Evolutionary conservation across 768 basidiomycete genomes (phyloP), one percentile per base, ranked within the genome.

Genomic region (Hygrocybe coccinea): DNA sequence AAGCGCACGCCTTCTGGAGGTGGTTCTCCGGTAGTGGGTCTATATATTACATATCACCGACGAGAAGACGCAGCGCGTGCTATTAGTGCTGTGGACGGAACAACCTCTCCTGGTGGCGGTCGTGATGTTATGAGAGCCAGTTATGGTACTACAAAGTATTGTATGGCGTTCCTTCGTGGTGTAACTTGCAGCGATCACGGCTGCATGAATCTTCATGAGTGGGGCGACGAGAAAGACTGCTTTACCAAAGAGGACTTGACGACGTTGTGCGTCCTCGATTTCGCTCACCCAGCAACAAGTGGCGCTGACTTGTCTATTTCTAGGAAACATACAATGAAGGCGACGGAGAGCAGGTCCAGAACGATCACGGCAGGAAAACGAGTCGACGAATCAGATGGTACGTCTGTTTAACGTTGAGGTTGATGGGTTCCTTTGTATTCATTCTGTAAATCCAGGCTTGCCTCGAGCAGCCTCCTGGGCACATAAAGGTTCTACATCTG

Each of bases 211-310:
- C 74, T 95, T 43, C 97, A 99, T 67, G 97, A 98, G 69, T 97
- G 93, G 91, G 97, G 95, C 34, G 97, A 97, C 58, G 95, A 98
- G 71, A 89, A 92, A 54, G 97, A 99, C 69, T 95, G 91, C 65
- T 95, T 97, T 67, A 94, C 95, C 1, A 95, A 95, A 72, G 94
- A 97, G 68, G 95, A 98, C 70, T 75, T 95, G 56, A 88, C 92
- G 22, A 95, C 94, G 0, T 72, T 95, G 93, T 95, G 66, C 46
- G 76, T 69, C 17, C 43, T 52, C 59, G 58, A 38, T 29, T 25
- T 58, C 51, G 33, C 45, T 14, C 54, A 25, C 5, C 25, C 52
- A 34, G 43, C 49, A 56, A 2, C 61, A 29, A 29, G n/a, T 1
- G 22, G 48, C 52, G 50, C 45, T 49, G 52, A 29, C 43, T 53